These are phyloP conservation scores for Fusarium sp. DNA, from an alignment of 2,329 filamentous ascomycete species.

Conservation along the genomic window DNA sequence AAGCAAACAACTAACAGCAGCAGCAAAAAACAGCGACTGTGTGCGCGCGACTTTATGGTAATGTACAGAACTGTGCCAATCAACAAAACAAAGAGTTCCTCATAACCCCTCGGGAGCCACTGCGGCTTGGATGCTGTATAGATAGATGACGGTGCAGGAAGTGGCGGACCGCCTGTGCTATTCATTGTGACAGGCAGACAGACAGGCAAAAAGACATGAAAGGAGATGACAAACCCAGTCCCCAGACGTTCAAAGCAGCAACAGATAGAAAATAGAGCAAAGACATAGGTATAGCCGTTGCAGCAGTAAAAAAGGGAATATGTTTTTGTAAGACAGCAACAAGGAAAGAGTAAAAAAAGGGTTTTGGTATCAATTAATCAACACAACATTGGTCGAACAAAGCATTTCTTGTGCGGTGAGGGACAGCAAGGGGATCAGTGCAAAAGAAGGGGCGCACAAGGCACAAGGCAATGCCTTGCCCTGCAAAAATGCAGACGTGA, in stretches of 20 bases:
- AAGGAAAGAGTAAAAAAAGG: conserved; percentile 33
- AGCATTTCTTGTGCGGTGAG: conserved; percentile 37
- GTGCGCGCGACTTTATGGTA: conserved; percentile 60
- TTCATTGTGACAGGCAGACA: conserved; percentile 21
- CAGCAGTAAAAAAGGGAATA: conserved; percentile 25
- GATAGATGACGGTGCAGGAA: conserved; percentile 42
- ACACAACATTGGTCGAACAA: conserved; percentile 47
- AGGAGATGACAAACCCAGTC: conserved; percentile 48
- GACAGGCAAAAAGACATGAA: conserved; percentile 29
- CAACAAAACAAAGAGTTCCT: conserved; percentile 50
- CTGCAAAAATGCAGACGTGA: conserved; percentile 54
- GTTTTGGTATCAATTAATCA: conserved; percentile 56
- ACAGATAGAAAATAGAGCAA: conserved; percentile 12
- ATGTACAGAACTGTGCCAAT: conserved; percentile 65
- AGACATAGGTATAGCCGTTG: conserved; percentile 45
- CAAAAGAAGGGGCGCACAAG: conserved; percentile 33
- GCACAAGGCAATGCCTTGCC: conserved; percentile 33
- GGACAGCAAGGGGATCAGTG: conserved; percentile 22
- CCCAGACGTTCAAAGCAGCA: conserved; percentile 30
- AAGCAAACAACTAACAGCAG: conserved; percentile 51
- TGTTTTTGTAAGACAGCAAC: conserved; percentile 36
- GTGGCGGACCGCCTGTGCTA: conserved; percentile 44
- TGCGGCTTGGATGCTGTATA: conserved; percentile 46
- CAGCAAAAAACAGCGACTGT: conserved; percentile 54
- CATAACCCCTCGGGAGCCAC: conserved; percentile 54